Base-by-base conservation (phyloP, 176 grass and related monocot genomes). In the Oryza rufipogon region DNA sequence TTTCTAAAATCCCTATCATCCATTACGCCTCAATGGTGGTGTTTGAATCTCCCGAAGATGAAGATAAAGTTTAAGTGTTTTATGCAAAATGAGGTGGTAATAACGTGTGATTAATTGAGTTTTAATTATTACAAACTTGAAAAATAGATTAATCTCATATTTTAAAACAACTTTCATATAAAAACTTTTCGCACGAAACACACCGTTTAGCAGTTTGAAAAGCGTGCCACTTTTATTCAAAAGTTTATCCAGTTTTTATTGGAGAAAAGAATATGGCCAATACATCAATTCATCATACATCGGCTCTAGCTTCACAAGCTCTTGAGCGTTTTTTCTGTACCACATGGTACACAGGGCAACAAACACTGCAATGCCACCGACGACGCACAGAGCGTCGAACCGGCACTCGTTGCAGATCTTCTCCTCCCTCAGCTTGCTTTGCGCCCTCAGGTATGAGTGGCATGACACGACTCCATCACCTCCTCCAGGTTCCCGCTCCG, bases 361-460 rank as follows among this genome's bases (percentile, higher is more conserved):
- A 17, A 89, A 81, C 51, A 85, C 19, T 3, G 65, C 32, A 32
- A 85, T 85, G 76, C 82, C 82, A 28, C 76, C n/a, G 64, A 89
- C 41, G 17, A 84, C 22, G 17, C 81, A 89, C 9, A 84, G 41
- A 13, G 87, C 85, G n/a, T 85, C 82, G 3, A 89, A 85, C 20
- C 82, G 39, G 77, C 77, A 80, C 19, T 85, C 87, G 2, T 28
- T 85, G 51, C 87, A 76, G 30, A 85, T 80, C 87, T 51, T 89
- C 76, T 89, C 76, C 72, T 89, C 87, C 41, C 70, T 75, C 26
- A 85, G 76, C 76, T 89, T 38, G 28, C 76, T 85, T 48, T 89
- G 87, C 7, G 70, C 87, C 82, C 79, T 89, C 48, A 46, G 36
- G 56, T 85, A 89, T 48, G 60, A 64, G 69, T 85, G 83, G 76